These are phyloP conservation scores for Skeletonema menzelii DNA, from an alignment of 108 stramenopile genomes.

Conservation along the genomic window DNA sequence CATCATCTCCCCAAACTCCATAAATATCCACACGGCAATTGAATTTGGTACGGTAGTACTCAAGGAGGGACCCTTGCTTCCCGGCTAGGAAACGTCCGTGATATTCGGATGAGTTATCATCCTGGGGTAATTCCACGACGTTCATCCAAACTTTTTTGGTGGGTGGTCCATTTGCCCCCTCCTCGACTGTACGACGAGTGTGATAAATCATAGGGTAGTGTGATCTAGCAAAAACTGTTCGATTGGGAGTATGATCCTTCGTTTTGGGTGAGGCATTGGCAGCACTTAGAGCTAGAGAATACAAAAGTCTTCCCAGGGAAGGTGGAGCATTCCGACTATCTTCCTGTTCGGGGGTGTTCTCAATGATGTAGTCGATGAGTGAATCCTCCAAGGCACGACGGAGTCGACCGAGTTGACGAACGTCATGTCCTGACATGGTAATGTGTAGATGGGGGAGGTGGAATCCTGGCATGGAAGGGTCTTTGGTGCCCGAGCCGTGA, in stretches of 20 bases:
- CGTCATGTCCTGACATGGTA: slow-evolving; percentile 24
- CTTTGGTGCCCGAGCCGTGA: slow-evolving; percentile 16
- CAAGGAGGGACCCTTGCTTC: slow-evolving; percentile 13
- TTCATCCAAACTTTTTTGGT: slow-evolving; percentile 51
- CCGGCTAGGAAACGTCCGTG: slow-evolving; percentile 42
- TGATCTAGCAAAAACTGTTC: slow-evolving; percentile 26
- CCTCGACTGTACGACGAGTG: neutral
- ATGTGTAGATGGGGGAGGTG: slow-evolving; percentile 27
- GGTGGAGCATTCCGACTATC: slow-evolving; percentile 16
- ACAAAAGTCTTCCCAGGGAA: slow-evolving; percentile 27
- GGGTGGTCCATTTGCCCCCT: neutral
- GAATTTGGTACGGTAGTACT: slow-evolving; percentile 24
- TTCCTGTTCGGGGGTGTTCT: slow-evolving; percentile 14
- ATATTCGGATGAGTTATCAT: slow-evolving; percentile 21
- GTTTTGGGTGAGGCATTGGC: slow-evolving; percentile 32
- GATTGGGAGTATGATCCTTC: slow-evolving; percentile 25
- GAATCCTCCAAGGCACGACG: slow-evolving; percentile 23
- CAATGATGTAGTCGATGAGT: slow-evolving; percentile 18
- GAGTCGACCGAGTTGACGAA: slow-evolving; percentile 34
- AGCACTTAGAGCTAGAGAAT: slow-evolving; percentile 25
- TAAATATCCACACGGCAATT: slow-evolving; percentile 43
- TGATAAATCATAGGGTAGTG: slow-evolving; percentile 19
- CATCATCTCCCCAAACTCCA: slow-evolving; percentile 29
- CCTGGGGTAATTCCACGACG: slow-evolving; percentile 31
- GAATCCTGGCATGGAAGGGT: slow-evolving; percentile 26